Conservation (phyloP, 352 stramenopile species). For the Plasmopara muralis region DNA sequence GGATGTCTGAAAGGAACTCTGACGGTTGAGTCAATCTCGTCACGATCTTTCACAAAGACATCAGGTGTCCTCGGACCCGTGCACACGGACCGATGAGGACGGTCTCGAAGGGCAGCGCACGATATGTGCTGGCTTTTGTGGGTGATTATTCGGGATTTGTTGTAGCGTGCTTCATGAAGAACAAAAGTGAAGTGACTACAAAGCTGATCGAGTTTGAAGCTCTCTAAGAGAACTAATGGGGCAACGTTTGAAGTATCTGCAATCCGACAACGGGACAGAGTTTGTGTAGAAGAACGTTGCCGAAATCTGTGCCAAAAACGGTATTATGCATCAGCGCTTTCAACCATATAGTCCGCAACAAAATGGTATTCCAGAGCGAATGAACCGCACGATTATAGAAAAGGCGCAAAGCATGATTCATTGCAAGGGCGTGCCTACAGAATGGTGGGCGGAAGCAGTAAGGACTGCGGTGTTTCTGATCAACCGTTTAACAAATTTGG, state of each 20-base stretch:
- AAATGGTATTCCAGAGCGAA: neutral
- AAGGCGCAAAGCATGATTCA: neutral
- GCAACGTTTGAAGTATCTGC: neutral
- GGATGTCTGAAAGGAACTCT: neutral
- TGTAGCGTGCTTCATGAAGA: neutral
- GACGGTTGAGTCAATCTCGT: neutral
- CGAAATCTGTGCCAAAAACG: neutral
- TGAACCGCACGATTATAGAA: conserved; percentile 1
- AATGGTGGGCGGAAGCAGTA: neutral
- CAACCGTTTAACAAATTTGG: neutral
- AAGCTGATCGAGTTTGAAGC: neutral
- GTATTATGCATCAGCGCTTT: neutral
- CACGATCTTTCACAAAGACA: neutral
- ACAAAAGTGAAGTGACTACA: too few species aligned
- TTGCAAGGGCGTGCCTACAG: neutral
- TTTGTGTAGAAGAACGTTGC: neutral
- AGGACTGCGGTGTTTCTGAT: neutral
- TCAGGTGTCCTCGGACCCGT: neutral
- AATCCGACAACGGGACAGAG: neutral
- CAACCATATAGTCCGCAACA: neutral
- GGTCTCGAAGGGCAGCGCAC: neutral
- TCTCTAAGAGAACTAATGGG: neutral
- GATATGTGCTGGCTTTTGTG: neutral
- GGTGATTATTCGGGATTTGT: too few species aligned
- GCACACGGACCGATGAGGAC: neutral